Evolutionary conservation across 768 basidiomycete species (phyloP), one percentile per base, ranked within the genome.

Genomic region (Boletus reticuloceps): DNA sequence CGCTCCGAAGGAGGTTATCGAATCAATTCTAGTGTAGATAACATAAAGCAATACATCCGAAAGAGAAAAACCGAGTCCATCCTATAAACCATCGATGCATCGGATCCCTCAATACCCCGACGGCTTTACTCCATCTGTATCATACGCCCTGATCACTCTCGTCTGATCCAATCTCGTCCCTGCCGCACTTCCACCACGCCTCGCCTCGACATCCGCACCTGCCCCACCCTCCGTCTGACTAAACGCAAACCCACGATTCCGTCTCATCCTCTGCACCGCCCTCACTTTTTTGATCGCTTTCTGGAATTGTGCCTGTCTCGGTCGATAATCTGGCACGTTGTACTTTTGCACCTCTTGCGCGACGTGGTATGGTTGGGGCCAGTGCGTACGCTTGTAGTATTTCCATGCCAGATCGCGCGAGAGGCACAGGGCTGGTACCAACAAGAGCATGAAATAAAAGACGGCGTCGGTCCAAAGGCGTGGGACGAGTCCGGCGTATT

Each of bases 261-360:
- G 82, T 14, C 97, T 88, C 90, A 98, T 93, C 34, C 97, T 85
- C 69, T 99, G 97, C 3, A 94, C 91, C 0, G 97, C 97, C n/a
- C 97, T 85, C 13, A 99, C 97, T 71, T 99, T 99, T 74, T 98
- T 98, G 80, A 99, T 99, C 16, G 97, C 97, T 70, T 98, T 97
- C 72, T 98, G 94, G 75, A 97, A 97, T 88, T 98, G 97, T 73
- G 97, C 97, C 73, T 98, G 96, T 54, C 97, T 81, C 4, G 97
- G 97, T 40, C 97, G 81, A 69, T 98, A 99, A 65, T 96, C 94
- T 5, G 93, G 94, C 53, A 97, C 87, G 71, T 97, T 96, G 77
- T 95, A 98, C 75, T 97, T 98, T 75, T 98, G 96, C n/a, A 99
- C 81, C 69, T 99, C 97, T 69, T 98, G 96, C 0, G 94, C 94